Base-by-base conservation (phyloP, 2,329 filamentous ascomycete genomes). In the Raffaelea albimanens region DNA sequence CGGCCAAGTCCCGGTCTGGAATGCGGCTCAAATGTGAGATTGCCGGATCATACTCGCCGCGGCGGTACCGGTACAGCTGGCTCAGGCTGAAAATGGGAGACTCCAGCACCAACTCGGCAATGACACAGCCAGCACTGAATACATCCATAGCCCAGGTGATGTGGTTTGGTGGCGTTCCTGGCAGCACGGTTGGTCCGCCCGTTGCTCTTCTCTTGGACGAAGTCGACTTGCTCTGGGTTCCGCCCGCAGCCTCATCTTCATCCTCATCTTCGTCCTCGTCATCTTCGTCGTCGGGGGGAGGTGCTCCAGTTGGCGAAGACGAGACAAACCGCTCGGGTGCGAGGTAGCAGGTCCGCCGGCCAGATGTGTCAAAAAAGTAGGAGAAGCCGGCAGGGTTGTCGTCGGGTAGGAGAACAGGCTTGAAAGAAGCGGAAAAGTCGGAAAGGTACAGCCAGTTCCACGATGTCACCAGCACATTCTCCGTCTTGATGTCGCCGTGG, bases 371-470 rank as follows among this genome's bases (percentile, higher is more conserved):
- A 58, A 97, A 98, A 62, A 91, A 98, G 65, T 96, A 97, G 1
- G 90, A 95, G 59, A 97, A 98, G 58, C 97, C 89, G 16, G 88
- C 90, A 1, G 93, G 93, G 59, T 98, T 97, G 59, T 98, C 90
- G 63, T 96, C 91, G 3, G 93, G 93, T 3, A 98, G 72, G 63
- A 88, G 87, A 5, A 90, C 87, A 11, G 90, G 93, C 61, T 98
- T 98, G 70, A 95, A 97, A 0, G 87, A 84, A 0, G 91, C 89
- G 4, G 91, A 95, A 63, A 97, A 98, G 64, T 98, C 93, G n/a
- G 90, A 84, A 34, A 98, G 75, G 62, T 97, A 98, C 2, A 98
- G 75, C 93, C 94, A 98, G 68, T 97, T 96, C 93, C 93, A 98
- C 7, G 93, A 97, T 0, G 93, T 98, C 44, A 98, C 91, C 43